Conservation (phyloP, 2,329 filamentous ascomycete genomes). For the Didymella pomorum region DNA sequence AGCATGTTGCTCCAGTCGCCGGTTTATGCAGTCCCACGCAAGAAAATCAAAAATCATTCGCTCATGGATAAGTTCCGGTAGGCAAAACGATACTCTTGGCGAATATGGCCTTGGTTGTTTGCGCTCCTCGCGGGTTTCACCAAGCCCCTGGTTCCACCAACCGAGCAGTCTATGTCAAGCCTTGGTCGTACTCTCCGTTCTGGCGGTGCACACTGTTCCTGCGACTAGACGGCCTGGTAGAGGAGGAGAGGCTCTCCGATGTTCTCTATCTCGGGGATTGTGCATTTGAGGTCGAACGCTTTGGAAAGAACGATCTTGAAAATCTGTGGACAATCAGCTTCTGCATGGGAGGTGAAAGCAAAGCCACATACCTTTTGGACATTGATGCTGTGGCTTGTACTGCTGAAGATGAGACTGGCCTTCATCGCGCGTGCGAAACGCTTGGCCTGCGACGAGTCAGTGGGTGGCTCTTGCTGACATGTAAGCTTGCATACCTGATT, state of each 20-base stretch:
- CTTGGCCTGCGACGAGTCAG: slow-evolving; percentile 69
- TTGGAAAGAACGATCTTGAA: slow-evolving; percentile 99
- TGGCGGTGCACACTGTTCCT: slow-evolving; percentile 27
- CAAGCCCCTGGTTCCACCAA: not conserved
- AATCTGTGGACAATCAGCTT: slow-evolving; percentile 68
- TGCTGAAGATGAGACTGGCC: slow-evolving; percentile 96
- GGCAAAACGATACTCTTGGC: slow-evolving; percentile 19
- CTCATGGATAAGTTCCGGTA: slow-evolving; percentile 45
- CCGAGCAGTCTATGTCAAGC: slow-evolving; percentile 6
- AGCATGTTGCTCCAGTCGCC: slow-evolving; percentile 50
- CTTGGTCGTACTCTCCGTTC: slow-evolving; percentile 29
- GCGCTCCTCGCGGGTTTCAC: not conserved
- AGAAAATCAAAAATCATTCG: slow-evolving; percentile 49
- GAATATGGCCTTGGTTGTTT: not conserved
- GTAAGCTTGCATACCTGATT: slow-evolving; percentile 72
- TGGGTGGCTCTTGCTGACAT: not conserved
- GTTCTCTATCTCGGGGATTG: slow-evolving; percentile 98
- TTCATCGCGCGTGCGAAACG: slow-evolving; percentile 99
- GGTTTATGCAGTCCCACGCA: slow-evolving; percentile 46
- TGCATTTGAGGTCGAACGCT: slow-evolving; percentile 98
- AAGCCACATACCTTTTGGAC: slow-evolving; percentile 83
- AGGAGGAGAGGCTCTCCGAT: slow-evolving; percentile 93
- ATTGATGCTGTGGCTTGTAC: slow-evolving; percentile 98
- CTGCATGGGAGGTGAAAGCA: fast-evolving
- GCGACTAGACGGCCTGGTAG: slow-evolving; percentile 65